Percentiles rank a stretch among this genome's conserved stretches.
These are phyloP conservation scores for Candida anutae DNA, from an alignment of 1,139 yeast species.

Conservation along the genomic window DNA sequence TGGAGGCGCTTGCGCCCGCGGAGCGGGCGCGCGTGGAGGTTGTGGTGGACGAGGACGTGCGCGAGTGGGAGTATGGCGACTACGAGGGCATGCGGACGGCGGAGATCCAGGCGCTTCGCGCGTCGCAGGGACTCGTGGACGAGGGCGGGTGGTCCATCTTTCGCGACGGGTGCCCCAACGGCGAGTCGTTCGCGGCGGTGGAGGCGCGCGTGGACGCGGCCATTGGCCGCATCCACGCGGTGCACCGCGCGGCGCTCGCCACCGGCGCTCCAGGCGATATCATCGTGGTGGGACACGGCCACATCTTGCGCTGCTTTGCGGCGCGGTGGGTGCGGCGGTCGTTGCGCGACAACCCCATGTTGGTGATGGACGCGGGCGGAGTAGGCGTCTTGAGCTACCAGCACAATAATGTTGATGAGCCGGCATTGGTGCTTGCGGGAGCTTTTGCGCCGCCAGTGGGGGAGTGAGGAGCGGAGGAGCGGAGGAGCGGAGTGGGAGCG, in stretches of 20 bases:
- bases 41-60: slow-evolving; percentile 56
- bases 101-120: slow-evolving; percentile 57
- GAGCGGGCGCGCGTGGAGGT: slow-evolving; percentile 35
- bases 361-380: slow-evolving; percentile 90
- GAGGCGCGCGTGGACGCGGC: slow-evolving; percentile 62
- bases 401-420: slow-evolving; percentile 77
- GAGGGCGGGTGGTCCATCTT: slow-evolving; percentile 68
- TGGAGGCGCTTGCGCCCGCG: slow-evolving; percentile 42
- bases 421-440: slow-evolving; percentile 75
- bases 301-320: slow-evolving; percentile 80
- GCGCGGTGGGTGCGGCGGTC: slow-evolving; percentile 73
- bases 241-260: slow-evolving; percentile 56
- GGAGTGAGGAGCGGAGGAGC: slow-evolving; percentile 18
- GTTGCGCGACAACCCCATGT: slow-evolving; percentile 61
- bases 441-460: slow-evolving; percentile 70
- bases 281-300: slow-evolving; percentile 87
- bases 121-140: slow-evolving; percentile 49
- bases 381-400: slow-evolving; percentile 88
- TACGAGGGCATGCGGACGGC: slow-evolving; percentile 76
- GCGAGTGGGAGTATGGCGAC: slow-evolving; percentile 96
- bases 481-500: background rate
- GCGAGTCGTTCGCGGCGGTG: slow-evolving; percentile 64
- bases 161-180: slow-evolving; percentile 90
- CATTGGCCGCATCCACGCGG: slow-evolving; percentile 50
- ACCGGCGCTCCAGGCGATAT: slow-evolving; percentile 58